Conservation (phyloP, 176 grass and related monocot species). For the Triticum turgidum region DNA sequence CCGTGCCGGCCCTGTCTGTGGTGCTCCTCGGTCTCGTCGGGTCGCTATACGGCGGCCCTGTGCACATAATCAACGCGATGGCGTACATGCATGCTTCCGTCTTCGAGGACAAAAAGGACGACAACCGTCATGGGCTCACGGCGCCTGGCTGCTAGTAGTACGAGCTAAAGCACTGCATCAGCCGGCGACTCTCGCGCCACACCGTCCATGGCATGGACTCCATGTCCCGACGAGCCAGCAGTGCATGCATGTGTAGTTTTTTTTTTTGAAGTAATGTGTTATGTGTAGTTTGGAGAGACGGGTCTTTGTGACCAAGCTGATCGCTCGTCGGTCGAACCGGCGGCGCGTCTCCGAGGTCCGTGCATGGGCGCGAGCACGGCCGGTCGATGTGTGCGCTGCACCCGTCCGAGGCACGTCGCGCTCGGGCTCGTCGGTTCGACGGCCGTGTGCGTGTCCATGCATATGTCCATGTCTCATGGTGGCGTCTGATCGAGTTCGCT, state of each 20-base stretch:
- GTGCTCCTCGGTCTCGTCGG: not conserved
- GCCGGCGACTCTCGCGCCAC: not conserved
- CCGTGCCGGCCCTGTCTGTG: not conserved
- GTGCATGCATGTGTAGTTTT: too few species aligned
- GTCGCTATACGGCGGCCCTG: not conserved
- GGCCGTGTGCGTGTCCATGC: not conserved
- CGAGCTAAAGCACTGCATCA: not conserved
- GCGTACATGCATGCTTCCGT: not conserved
- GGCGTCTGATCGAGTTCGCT: not conserved
- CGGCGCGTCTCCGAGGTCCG: too few species aligned
- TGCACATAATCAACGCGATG: not conserved
- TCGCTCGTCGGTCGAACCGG: too few species aligned
- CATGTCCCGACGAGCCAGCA: not conserved
- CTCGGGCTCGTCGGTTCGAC: not conserved
- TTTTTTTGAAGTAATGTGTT: too few species aligned
- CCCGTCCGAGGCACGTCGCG: not conserved
- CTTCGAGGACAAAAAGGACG: not conserved
- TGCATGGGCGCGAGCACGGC: slow-evolving; percentile 1
- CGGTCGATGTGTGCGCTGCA: not conserved
- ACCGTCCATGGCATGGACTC: too few species aligned
- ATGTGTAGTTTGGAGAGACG: too few species aligned
- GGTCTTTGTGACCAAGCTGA: too few species aligned
- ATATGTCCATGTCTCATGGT: not conserved
- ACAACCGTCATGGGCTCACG: not conserved
- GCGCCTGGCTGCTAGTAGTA: not conserved